Evolutionary conservation across 2,329 filamentous ascomycete genomes (phyloP), one percentile per base, ranked within the genome.

Genomic region (Calycina marina): DNA sequence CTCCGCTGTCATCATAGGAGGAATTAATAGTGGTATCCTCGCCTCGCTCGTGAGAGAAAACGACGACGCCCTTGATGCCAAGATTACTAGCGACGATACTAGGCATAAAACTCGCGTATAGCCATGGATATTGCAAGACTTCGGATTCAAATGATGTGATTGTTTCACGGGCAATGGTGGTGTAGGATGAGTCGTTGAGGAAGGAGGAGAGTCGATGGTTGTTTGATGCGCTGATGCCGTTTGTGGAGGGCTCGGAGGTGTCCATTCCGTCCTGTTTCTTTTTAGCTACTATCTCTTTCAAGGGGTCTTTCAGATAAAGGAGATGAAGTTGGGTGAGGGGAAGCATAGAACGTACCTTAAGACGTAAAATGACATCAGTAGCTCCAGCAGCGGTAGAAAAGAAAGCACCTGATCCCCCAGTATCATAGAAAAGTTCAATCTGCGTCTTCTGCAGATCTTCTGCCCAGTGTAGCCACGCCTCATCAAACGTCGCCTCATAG

Each of bases 181-280:
- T 65, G 48, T 83, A 86, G 3, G 56, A 54, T 2, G 72, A 59
- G 41, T 83, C 73, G 28, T 72, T 69, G 0, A 93, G 62, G 2
- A 93, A 54, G 4, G 67, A 67, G 9, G 72, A 72, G 4, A 96
- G 69, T 1, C 83, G 75, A 57, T 90, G 80, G n/a, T 96, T 62
- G 50, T 96, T 96, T 11, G 72, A 68, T 0, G 83, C 81, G n/a
- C 80, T 79, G 4, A 88, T 70, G 24, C 83, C 84, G 51, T 98
- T 98, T 31, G 82, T 79, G 0, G 84, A 90, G 1, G 90, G 90
- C 38, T 90, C 78, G 2, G 84, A 77, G 4, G 83, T 83, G 55
- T 98, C 90, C 69, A 94, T 94, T 42, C 85, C 90, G 40, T 92
- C 84, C n/a, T n/a, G n/a, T n/a, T n/a, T n/a, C n/a, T n/a, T n/a